Evolutionary conservation across 768 basidiomycete species (phyloP), one percentile per base, ranked within the genome.

Genomic region (Hericium coralloides): DNA sequence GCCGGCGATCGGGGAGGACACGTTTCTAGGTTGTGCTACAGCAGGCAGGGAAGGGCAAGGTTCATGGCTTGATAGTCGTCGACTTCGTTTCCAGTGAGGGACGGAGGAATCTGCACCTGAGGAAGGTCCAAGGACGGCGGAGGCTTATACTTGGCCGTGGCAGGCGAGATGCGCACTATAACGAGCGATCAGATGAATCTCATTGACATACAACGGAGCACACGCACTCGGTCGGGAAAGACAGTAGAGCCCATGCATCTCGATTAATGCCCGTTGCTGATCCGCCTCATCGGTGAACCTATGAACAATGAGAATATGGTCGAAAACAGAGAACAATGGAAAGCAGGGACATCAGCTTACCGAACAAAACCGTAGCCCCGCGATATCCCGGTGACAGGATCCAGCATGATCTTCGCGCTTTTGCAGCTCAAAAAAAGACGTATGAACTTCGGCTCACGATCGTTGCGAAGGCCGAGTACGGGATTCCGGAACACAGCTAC

Each of bases 341-440:
- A 12, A 50, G 9, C 49, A 25, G 3, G 12, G 7, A 17, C 7
- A 22, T 15, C 50, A 20, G 70, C 80, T 53, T 59, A 86, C 89
- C 94, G 80, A 39, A 97, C 93, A 66, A 95, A 95, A 26, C 93
- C 93, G 69, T 95, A 95, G 3, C 93, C 93, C 59, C 91, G 79
- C 26, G 89, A 92, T 20, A 92, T 82, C 17, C 92, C 92, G 4
- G 92, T 92, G 20, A 87, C 81, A 2, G 93, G 92, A 69, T 94
- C 92, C 50, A 92, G 74, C 92, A 94, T 94, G 62, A 92, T 95
- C 75, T 93, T 94, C 31, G 94, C 94, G 69, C 92, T 94, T 75
- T 92, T 93, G 73, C 92, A 94, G 68, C 91, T 94, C 38, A 83
- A 71, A 73, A 95, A 97, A 2, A 92, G 90, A 8, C 84, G 80